These are phyloP conservation scores for Yamadazyma sp. DNA, from an alignment of 805 yeast genomes.

Conservation along the genomic window DNA sequence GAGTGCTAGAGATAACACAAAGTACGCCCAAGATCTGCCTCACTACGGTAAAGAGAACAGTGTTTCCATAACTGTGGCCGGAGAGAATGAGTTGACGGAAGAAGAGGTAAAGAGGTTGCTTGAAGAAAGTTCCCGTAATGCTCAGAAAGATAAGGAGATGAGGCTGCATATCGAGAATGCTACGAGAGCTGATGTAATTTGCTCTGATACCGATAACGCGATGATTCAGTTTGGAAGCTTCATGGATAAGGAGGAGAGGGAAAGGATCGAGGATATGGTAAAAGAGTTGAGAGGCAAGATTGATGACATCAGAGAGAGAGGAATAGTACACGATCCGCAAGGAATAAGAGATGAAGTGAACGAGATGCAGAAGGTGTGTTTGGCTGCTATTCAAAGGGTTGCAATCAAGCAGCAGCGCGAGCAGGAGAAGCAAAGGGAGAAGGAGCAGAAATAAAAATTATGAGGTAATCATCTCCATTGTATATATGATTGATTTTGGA, in stretches of 20 bases:
- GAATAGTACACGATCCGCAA: slow-evolving; percentile 32
- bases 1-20: slow-evolving; percentile 54
- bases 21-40: slow-evolving; percentile 35
- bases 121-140: slow-evolving; percentile 63
- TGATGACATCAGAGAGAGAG: slow-evolving; percentile 32
- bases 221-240: slow-evolving; percentile 62
- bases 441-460: neutral
- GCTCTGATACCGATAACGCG: slow-evolving; percentile 88
- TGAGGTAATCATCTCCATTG: slow-evolving; percentile 1
- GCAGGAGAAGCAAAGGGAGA: slow-evolving; percentile 5
- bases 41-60: slow-evolving; percentile 47
- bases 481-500: neutral
- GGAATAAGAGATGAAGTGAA: slow-evolving; percentile 36
- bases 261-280: slow-evolving; percentile 20
- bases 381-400: slow-evolving; percentile 40
- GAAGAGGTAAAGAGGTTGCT: slow-evolving; percentile 64
- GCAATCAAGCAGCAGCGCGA: slow-evolving; percentile 34
- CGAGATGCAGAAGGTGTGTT: slow-evolving; percentile 36
- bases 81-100: slow-evolving; percentile 67
- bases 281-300: slow-evolving; percentile 27
- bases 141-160: slow-evolving; percentile 57
- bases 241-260: slow-evolving; percentile 51
- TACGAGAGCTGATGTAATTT: slow-evolving; percentile 71
- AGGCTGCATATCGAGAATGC: slow-evolving; percentile 70
- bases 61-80: slow-evolving; percentile 66